These are phyloP conservation scores for Tetraselmis striata DNA, from an alignment of 139 green algal genomes.

Conservation along the genomic window DNA sequence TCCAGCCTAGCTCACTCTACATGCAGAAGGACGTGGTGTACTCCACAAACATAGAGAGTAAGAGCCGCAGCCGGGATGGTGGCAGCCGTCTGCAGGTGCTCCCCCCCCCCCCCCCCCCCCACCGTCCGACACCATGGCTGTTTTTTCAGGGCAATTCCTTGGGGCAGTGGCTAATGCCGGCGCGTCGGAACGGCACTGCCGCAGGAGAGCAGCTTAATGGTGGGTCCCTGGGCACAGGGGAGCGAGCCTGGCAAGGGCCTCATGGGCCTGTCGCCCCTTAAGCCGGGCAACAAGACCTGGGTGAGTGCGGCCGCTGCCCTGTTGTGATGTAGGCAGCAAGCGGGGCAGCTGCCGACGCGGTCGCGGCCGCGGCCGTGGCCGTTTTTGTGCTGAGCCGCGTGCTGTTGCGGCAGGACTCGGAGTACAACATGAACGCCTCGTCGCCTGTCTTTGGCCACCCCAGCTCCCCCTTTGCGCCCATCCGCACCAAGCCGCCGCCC, in stretches of 20 bases:
- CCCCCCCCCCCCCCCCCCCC: too few species aligned
- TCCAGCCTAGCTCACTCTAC: too few species aligned
- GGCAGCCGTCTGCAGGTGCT: not conserved
- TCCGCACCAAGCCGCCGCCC: not conserved
- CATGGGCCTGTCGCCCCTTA: not conserved
- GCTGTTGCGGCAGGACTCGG: not conserved
- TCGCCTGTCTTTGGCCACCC: conserved; percentile 2
- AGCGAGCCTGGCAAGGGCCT: not conserved
- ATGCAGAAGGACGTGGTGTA: not conserved
- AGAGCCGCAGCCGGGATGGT: not conserved
- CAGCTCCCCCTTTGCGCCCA: not conserved
- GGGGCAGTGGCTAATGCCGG: too few species aligned
- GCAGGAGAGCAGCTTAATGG: not conserved
- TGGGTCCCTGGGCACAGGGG: not conserved
- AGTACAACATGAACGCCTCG: not conserved
- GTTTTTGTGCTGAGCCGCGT: too few species aligned
- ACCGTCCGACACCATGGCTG: not conserved
- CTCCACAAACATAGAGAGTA: not conserved
- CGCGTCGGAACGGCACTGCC: too few species aligned
- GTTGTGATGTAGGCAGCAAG: too few species aligned
- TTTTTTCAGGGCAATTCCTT: too few species aligned
- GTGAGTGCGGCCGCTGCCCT: too few species aligned
- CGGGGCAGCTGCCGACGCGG: too few species aligned
- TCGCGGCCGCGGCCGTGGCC: too few species aligned
- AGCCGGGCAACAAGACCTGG: not conserved